These are phyloP conservation scores for Phytophthora fragariae DNA, from an alignment of 352 stramenopile genomes.

Conservation along the genomic window DNA sequence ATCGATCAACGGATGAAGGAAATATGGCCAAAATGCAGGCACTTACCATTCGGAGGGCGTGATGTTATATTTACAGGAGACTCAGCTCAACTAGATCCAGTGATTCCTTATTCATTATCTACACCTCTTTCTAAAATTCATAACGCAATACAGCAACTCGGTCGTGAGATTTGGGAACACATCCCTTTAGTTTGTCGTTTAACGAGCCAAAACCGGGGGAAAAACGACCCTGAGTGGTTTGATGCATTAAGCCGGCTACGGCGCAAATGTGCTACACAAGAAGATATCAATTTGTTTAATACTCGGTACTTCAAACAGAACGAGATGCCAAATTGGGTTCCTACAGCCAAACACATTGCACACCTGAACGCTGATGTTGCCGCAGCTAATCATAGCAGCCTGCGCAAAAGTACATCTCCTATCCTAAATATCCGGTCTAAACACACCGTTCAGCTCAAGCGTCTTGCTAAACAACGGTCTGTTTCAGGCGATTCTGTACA, in stretches of 20 bases:
- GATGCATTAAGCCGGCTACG: too few relatives aligned
- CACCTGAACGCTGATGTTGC: neutral
- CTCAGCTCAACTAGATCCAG: neutral
- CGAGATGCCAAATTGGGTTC: too few relatives aligned
- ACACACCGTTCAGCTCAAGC: neutral
- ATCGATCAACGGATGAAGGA: slow-evolving; percentile 3
- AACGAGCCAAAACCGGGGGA: too few relatives aligned
- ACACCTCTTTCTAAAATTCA: neutral
- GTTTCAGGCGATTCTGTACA: neutral
- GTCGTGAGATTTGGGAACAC: too few relatives aligned
- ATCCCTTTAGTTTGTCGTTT: too few relatives aligned
- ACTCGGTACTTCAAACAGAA: neutral
- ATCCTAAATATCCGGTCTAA: too few relatives aligned
- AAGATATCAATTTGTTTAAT: slow-evolving; percentile 2
- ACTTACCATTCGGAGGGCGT: slow-evolving; percentile 1
- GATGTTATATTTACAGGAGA: slow-evolving; percentile 7
- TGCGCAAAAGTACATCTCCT: too few relatives aligned
- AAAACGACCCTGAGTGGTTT: too few relatives aligned
- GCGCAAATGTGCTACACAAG: neutral
- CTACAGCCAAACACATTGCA: too few relatives aligned
- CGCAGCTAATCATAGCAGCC: too few relatives aligned
- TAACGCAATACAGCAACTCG: neutral
- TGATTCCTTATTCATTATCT: neutral
- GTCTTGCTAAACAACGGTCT: neutral
- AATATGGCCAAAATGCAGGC: neutral